These are phyloP conservation scores for Lathyrus tuberosus DNA, from an alignment of 306 rosid genomes.

Conservation along the genomic window DNA sequence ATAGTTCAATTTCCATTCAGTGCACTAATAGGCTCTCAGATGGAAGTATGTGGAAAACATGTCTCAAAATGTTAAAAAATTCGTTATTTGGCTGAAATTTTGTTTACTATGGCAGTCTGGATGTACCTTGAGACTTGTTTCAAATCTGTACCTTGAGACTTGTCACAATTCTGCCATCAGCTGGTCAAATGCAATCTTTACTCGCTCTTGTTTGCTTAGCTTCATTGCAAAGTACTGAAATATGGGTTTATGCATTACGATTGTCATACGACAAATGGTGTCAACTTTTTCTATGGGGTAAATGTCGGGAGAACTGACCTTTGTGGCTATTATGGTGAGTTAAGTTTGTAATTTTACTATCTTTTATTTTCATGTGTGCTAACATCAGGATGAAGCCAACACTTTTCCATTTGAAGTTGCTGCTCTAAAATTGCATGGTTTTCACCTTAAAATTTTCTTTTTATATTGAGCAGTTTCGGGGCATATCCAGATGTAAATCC, in stretches of 20 bases:
- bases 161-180: conserved; percentile 14
- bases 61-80: conserved; percentile 6
- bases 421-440: no score
- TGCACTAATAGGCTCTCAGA: conserved; percentile 30
- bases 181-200: conserved; percentile 21
- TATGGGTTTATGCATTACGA: conserved; percentile 17
- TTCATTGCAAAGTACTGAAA: conserved; percentile 22
- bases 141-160: conserved; percentile 16
- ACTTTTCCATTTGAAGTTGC: no score
- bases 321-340: no score
- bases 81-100: conserved; percentile 22
- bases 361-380: conserved; percentile 2
- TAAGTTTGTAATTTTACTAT: conserved; percentile 26
- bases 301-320: conserved; percentile 21
- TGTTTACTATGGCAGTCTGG: conserved; percentile 17
- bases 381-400: no score
- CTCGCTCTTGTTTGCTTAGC: conserved; percentile 28
- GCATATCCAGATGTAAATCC: no score
- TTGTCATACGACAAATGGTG: conserved; percentile 27
- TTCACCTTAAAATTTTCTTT: no score
- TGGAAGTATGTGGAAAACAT: conserved; percentile 23
- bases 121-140: background rate
- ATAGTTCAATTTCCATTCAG: conserved; percentile 18
- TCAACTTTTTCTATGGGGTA: conserved; percentile 1
- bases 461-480: no score